phyloP scores from a whole-genome alignment of 1,284 basidiomycete species.

The Taiwanofungus camphoratus region DNA sequence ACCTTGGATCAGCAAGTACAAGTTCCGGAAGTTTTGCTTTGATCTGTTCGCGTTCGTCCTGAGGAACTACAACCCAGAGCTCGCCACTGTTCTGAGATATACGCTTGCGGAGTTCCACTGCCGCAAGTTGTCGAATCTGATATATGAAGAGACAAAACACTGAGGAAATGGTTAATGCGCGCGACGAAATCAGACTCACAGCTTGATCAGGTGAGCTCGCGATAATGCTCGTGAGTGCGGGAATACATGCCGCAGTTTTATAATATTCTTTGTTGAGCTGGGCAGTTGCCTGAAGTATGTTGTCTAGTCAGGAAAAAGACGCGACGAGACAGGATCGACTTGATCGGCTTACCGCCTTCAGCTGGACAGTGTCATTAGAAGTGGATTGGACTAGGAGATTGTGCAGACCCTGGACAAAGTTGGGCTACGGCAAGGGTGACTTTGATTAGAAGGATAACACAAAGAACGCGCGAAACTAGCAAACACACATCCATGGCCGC shows the following conservation, averaged over 20 bases:
- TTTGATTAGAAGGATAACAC: neutral
- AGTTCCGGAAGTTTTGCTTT: slow-evolving; percentile 82
- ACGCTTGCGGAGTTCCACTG: slow-evolving; percentile 97
- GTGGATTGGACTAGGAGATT: slow-evolving; percentile 80
- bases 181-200: slow-evolving; percentile 35
- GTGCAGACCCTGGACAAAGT: slow-evolving; percentile 75
- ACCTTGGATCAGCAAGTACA: slow-evolving; percentile 78
- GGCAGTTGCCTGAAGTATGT: slow-evolving; percentile 84
- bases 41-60: slow-evolving; percentile 75
- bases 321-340: slow-evolving; percentile 2
- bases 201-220: slow-evolving; percentile 76
- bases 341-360: slow-evolving; percentile 71
- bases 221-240: slow-evolving; percentile 87
- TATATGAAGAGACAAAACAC: neutral
- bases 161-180: neutral
- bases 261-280: slow-evolving; percentile 89
- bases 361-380: slow-evolving; percentile 79
- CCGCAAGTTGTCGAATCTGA: slow-evolving; percentile 94
- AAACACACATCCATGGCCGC: slow-evolving; percentile 26
- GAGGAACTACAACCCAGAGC: slow-evolving; percentile 77
- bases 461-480: neutral
- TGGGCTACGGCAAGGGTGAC: slow-evolving; percentile 38
- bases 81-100: slow-evolving; percentile 76
- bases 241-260: slow-evolving; percentile 87
- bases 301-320: too few species aligned